A percentile compares a stretch with the other conserved stretches of the same genome.
Conservation (phyloP, 352 stramenopile species). For the Globisporangium perplexum region DNA sequence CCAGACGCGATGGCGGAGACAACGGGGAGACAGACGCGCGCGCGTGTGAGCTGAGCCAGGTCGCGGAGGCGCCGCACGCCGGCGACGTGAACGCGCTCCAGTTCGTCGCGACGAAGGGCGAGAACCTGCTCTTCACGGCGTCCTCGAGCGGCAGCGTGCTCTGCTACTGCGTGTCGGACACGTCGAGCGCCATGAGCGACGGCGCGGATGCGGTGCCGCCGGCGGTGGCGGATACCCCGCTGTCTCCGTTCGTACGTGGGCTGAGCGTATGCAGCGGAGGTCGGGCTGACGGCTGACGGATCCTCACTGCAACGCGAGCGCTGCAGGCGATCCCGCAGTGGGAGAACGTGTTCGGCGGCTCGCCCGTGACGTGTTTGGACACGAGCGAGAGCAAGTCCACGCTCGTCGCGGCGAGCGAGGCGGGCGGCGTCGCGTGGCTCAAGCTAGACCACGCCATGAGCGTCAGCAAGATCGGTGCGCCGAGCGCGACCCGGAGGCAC, state of each 20-base stretch:
- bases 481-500: neutral
- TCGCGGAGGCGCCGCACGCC: conserved; percentile 39
- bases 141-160: conserved; percentile 48
- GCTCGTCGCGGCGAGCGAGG: conserved; percentile 47
- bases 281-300: neutral
- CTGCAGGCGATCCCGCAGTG: conserved; percentile 46
- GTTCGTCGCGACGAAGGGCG: conserved; percentile 33
- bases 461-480: conserved; percentile 47
- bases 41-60: conserved; percentile 34
- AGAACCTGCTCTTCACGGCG: conserved; percentile 57
- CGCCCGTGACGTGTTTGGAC: conserved; percentile 51
- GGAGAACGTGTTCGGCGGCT: conserved; percentile 38
- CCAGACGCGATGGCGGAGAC: neutral
- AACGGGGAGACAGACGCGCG: conserved; percentile 5
- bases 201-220: conserved; percentile 12
- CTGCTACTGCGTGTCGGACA: conserved; percentile 32
- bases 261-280: neutral
- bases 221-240: neutral
- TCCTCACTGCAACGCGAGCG: conserved; percentile 5
- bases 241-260: conserved; percentile 12
- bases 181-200: conserved; percentile 14
- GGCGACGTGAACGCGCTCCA: conserved; percentile 63
- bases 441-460: conserved; percentile 45
- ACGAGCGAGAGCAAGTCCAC: conserved; percentile 35
- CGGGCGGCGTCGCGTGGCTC: conserved; percentile 60